Evolutionary conservation across 495 filamentous ascomycete species (phyloP), one percentile per base, ranked within the genome.

Genomic region (Neurospora sp.): DNA sequence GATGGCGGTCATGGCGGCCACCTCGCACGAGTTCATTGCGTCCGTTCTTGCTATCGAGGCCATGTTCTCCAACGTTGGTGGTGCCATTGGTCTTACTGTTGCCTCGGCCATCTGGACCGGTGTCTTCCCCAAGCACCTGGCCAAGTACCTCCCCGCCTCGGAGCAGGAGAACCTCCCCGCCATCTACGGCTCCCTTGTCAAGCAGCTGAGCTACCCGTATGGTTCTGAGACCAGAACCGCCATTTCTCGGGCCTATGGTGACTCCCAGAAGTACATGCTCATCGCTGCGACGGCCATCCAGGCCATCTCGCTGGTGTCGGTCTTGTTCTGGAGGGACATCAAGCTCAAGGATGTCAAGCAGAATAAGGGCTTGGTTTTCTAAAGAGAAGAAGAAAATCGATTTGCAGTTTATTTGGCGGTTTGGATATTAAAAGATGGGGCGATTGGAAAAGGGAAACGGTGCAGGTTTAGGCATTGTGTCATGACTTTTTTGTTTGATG

Each of bases 61-160:
- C 70, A 84, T 94, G 76, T 89, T 91, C 75, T 82, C 86, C 45
- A 84, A 77, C 69, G 82, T 94, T 14, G 92, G 92, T 20, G 90
- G 87, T 45, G 88, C 88, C 5, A 86, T 93, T 72, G 92, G 92
- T 4, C 75, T 78, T 12, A 83, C 88, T 6, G 81, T 95, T 20
- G 85, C 88, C 8, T 84, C 83, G 0, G 91, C 90, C 53, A 89
- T 95, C 74, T 94, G 90, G 88, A 89, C 86, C 3, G 84, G 86
- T 74, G 84, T 86, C 39, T 88, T 92, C 77, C 87, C 85, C 12
- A 68, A 73, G 1, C 82, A 82, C 9, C 83, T 95, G 12, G 70
- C 74, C 39, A 68, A 83, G 40, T 83, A 88, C 73, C 85, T 95
- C 0, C 92, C 92, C 1, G 79, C 81, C 0, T 87, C 88, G 71